Evolutionary conservation across 306 rosid genomes (phyloP), one percentile per base, ranked within the genome.

Genomic region (Leucaena leucocephala): DNA sequence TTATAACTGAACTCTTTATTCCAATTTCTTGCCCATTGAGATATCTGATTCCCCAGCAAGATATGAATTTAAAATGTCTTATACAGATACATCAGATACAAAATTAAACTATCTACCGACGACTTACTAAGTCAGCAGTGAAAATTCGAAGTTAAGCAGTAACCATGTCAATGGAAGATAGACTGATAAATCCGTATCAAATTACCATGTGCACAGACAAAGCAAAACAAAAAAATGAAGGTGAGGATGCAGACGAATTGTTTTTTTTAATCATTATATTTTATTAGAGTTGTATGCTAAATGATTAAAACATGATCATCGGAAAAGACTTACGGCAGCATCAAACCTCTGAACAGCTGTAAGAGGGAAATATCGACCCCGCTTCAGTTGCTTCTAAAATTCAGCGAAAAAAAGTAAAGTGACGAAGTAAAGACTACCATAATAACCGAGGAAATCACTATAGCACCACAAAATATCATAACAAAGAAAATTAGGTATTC

Each of bases 321-420:
- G 10, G 42, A 61, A 79, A 67, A 76, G 66, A 83, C 98, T 90
- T 93, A 93, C 99, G 65, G 91, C 84, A 65, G 97, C 97, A 84
- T 95, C 97, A 68, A 95, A 93, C 76, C 99, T 86, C 89, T 93
- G 99, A 84, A 95, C 84, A 45, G 96, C 99, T 7, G 98, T 91
- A 54, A 95, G 82, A 75, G 98, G 99, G 59, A 95, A 91, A 83
- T 90, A 95, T 42, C 91, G 80, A 76, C 99, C 98, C 8, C 91
- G 84, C 33, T 83, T 85, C 68, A 90, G 66, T 90, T 90, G 77
- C 84, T 91, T 90, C 99, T 93, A 78, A 70, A 83, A 84, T 66
- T 78, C 74, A 83, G 27, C 82, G 70, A 57, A 79, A 46, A 79
- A 58, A 82, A 45, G 59, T 42, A 63, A 64, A 49, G 68, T n/a